Conservation (phyloP, 1,284 basidiomycete species). For the Stereum hirsutum region DNA sequence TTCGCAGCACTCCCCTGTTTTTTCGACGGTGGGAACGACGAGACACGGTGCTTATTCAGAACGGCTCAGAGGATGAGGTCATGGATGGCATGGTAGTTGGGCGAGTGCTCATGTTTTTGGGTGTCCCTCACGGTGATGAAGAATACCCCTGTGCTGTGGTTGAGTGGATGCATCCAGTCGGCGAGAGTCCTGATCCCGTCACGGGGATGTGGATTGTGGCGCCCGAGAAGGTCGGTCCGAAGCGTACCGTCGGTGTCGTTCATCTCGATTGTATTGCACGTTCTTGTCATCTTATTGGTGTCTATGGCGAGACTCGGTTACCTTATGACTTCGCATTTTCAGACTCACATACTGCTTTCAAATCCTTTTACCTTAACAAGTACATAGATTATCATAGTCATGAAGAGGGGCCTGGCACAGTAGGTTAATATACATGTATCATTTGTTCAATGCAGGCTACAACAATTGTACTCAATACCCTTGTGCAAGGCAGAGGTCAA, state of each 20-base stretch:
- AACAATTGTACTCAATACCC: no score
- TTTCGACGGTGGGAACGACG: background rate
- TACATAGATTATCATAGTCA: constrained; percentile 2
- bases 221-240: background rate
- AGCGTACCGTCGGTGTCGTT: background rate
- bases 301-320: background rate
- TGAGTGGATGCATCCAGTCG: background rate
- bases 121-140: background rate
- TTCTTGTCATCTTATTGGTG: background rate
- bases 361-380: background rate
- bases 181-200: background rate
- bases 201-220: background rate
- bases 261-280: background rate
- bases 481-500: no score
- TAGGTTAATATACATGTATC: no score
- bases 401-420: no score
- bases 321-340: background rate
- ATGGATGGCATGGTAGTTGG: background rate
- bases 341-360: background rate
- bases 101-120: background rate
- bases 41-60: background rate
- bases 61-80: background rate
- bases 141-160: constrained; percentile 1
- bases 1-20: background rate
- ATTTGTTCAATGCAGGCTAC: no score